Evolutionary conservation across 805 yeast genomes (phyloP), one percentile per base, ranked within the genome.

Genomic region (Teunomyces stri): DNA sequence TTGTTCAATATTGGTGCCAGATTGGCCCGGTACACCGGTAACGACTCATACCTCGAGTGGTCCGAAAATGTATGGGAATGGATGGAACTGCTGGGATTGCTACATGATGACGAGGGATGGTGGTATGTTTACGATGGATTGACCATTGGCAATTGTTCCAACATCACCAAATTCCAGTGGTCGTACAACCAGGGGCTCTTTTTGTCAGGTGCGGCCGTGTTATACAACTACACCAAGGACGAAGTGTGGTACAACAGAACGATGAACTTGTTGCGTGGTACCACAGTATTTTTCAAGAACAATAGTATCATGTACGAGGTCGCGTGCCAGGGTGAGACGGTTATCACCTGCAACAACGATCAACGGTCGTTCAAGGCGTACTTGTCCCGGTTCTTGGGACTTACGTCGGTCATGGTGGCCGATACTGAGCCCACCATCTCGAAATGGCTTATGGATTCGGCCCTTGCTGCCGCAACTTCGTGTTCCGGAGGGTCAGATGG

Each of bases 341-440:
- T 13, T 15, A 21, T 31, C 16, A 72, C 75, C 34, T 91, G 98
- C 73, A 80, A 88, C 66, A 84, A 80, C 46, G 97, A 91, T 72
- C 96, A 91, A 73, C 76, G 96, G 50, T 82, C 94, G n/a, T 91
- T 92, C 77, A 89, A 87, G 71, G 96, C 96, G 1, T 87, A 85
- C 56, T 77, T 88, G 56, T 62, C 89, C 1, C 74, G 96, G 47
- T 84, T 84, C 62, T 65, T 91, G 62, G 94, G 90, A 1, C 68
- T 80, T 45, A 85, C 96, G 1, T 82, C 92, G 0, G 75, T 80
- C 42, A 66, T 92, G 64, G 85, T 80, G 1, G 96, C 96, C 4
- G 70, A 72, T 34, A 70, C 85, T 4, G 65, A 61, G 42, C 75
- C 72, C 43, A 59, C 64, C 3, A 79, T 86, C 52, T 68, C 71